A percentile compares a stretch with the other conserved stretches of the same genome.
These are phyloP conservation scores for Ophiostoma triangulosporum DNA, from an alignment of 2,329 filamentous ascomycete genomes.

Conservation along the genomic window DNA sequence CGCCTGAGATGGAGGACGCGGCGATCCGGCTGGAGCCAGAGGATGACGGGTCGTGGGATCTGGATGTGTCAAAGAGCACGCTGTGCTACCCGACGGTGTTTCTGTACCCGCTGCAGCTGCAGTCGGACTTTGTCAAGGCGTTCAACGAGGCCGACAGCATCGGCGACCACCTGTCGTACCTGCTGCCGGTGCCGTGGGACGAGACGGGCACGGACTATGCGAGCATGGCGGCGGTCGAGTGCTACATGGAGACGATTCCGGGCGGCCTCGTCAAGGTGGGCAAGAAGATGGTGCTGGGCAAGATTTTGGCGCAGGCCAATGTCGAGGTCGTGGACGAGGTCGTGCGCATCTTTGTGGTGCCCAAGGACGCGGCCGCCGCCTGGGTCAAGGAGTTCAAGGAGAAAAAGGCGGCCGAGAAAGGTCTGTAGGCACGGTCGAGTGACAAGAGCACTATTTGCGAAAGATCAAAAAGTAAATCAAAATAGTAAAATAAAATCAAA, in stretches of 20 bases:
- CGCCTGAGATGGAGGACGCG: slow-evolving; percentile 83
- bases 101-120: slow-evolving; percentile 68
- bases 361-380: slow-evolving; percentile 49
- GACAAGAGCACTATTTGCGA: too few species aligned
- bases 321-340: slow-evolving; percentile 81
- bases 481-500: neutral
- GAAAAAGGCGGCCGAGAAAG: slow-evolving; percentile 44
- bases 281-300: slow-evolving; percentile 65
- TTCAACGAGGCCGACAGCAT: slow-evolving; percentile 68
- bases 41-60: slow-evolving; percentile 31
- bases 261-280: slow-evolving; percentile 83
- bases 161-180: slow-evolving; percentile 66
- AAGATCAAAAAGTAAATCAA: too few species aligned
- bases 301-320: slow-evolving; percentile 57
- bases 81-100: slow-evolving; percentile 69
- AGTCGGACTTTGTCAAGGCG: slow-evolving; percentile 83
- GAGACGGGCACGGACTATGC: slow-evolving; percentile 51
- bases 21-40: slow-evolving; percentile 48
- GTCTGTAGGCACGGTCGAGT: slow-evolving; percentile 10
- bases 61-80: slow-evolving; percentile 56
- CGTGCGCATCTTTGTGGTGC: slow-evolving; percentile 71
- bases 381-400: slow-evolving; percentile 81
- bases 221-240: slow-evolving; percentile 53
- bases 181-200: slow-evolving; percentile 87
- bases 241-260: slow-evolving; percentile 70